Evolutionary conservation across 2,329 filamentous ascomycete genomes (phyloP).

Genomic region (Penicillium italicum): DNA sequence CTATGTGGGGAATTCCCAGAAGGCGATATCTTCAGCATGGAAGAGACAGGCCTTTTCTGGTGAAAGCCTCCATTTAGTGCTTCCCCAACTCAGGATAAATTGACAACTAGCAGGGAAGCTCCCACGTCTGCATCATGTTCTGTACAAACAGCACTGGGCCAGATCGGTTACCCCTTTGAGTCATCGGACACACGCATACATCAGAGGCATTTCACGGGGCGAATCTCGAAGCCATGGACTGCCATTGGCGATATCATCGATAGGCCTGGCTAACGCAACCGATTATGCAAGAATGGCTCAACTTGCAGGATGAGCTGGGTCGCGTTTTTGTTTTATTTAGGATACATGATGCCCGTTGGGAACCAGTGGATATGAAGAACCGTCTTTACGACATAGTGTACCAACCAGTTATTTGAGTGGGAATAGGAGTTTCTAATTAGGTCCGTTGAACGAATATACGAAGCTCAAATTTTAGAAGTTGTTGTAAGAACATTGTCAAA

Average conservation of each 20-base stretch:
- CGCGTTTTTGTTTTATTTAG: too few relatives aligned
- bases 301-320: too few relatives aligned
- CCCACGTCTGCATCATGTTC: constrained; percentile 12
- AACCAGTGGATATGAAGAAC: too few relatives aligned
- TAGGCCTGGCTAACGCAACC: constrained; percentile 21
- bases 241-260: constrained; percentile 25
- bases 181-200: constrained; percentile 21
- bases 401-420: too few relatives aligned
- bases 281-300: constrained; percentile 20
- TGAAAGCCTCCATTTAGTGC: constrained; percentile 10
- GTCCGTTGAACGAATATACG: too few relatives aligned
- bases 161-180: constrained; percentile 23
- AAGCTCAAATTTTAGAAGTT: too few relatives aligned
- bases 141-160: constrained; percentile 23
- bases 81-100: background rate
- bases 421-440: too few relatives aligned
- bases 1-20: constrained; percentile 15
- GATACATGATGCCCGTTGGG: too few relatives aligned
- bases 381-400: too few relatives aligned
- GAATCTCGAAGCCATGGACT: constrained; percentile 23
- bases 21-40: constrained; percentile 22
- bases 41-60: constrained; percentile 24
- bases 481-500: too few relatives aligned
- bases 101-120: constrained; percentile 3
- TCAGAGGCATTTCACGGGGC: constrained; percentile 21